Conservation (phyloP, 306 rosid genomes). For the Malus asiatica region DNA sequence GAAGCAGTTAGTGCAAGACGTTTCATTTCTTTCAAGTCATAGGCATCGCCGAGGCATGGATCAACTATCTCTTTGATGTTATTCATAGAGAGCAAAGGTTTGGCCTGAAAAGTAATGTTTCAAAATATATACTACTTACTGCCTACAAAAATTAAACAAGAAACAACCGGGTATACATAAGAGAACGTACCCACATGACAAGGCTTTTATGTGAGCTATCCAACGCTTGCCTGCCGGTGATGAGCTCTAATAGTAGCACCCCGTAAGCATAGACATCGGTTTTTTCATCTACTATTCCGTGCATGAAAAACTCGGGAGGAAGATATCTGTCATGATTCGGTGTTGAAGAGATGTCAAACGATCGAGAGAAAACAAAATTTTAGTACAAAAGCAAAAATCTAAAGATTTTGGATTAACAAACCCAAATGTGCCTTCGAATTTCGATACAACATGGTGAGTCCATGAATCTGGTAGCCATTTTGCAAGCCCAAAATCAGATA, state of each 20-base stretch:
- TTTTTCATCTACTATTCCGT: slow-evolving; percentile 94
- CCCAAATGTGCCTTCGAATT: slow-evolving; percentile 99
- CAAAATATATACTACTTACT: neutral
- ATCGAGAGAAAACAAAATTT: neutral
- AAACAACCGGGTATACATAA: neutral
- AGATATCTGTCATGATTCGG: slow-evolving; percentile 59
- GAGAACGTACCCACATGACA: slow-evolving; percentile 84
- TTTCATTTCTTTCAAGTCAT: slow-evolving; percentile 58
- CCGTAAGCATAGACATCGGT: slow-evolving; percentile 94
- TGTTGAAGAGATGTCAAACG: slow-evolving; percentile 7
- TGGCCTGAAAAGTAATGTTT: slow-evolving; percentile 52
- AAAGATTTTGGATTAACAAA: slow-evolving; percentile 32
- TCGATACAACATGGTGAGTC: slow-evolving; percentile 89
- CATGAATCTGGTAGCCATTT: slow-evolving; percentile 98
- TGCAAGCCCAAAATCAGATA: slow-evolving; percentile 93
- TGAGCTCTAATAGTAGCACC: slow-evolving; percentile 78
- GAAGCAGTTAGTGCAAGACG: slow-evolving; percentile 49
- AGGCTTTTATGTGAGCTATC: slow-evolving; percentile 87
- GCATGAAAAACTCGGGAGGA: slow-evolving; percentile 99
- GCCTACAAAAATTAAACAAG: neutral
- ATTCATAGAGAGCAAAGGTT: slow-evolving; percentile 53
- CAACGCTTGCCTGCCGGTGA: slow-evolving; percentile 83
- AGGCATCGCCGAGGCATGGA: slow-evolving; percentile 44
- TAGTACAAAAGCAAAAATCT: neutral
- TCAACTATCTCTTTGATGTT: slow-evolving; percentile 56